Evolutionary conservation across 2,329 filamentous ascomycete species (phyloP).

Genomic region (Clonostachys sp.): DNA sequence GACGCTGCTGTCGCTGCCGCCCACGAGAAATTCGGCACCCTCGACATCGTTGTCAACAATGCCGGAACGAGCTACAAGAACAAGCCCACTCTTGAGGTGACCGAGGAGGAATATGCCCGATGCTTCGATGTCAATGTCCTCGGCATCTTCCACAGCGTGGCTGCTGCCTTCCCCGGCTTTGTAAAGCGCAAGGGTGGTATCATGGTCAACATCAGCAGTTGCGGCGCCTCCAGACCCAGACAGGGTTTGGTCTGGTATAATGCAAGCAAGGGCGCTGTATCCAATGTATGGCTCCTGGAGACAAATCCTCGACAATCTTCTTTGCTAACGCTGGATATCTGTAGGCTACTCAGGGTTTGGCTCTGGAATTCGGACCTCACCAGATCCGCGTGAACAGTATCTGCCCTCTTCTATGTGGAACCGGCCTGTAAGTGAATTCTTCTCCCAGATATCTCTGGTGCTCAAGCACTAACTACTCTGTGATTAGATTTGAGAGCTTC

Average conservation of each 20-base stretch:
- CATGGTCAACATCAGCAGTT: slow-evolving; percentile 71
- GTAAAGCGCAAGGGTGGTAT: slow-evolving; percentile 69
- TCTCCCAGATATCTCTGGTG: too few relatives aligned
- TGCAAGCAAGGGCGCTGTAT: slow-evolving; percentile 74
- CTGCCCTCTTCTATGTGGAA: slow-evolving; percentile 45
- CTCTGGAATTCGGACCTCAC: slow-evolving; percentile 76
- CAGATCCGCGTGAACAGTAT: slow-evolving; percentile 74
- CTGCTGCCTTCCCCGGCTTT: slow-evolving; percentile 62
- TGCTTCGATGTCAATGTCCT: slow-evolving; percentile 83
- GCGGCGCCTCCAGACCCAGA: slow-evolving; percentile 70
- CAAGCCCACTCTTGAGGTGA: slow-evolving; percentile 32
- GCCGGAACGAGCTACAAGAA: slow-evolving; percentile 9
- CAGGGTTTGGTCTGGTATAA: slow-evolving; percentile 76
- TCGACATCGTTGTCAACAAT: slow-evolving; percentile 27
- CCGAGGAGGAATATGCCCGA: slow-evolving; percentile 75
- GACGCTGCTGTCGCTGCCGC: background rate
- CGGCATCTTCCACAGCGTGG: slow-evolving; percentile 79
- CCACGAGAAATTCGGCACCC: slow-evolving; percentile 7
- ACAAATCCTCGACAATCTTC: background rate
- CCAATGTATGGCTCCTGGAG: slow-evolving; percentile 4
- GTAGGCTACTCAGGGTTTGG: slow-evolving; percentile 23
- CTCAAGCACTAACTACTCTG: too few relatives aligned
- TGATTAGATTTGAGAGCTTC: slow-evolving; percentile 1
- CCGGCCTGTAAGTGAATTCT: slow-evolving; percentile 1
- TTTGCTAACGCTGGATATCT: background rate